Conservation (phyloP, 495 filamentous ascomycete species). For the Apiosordaria backusii region DNA sequence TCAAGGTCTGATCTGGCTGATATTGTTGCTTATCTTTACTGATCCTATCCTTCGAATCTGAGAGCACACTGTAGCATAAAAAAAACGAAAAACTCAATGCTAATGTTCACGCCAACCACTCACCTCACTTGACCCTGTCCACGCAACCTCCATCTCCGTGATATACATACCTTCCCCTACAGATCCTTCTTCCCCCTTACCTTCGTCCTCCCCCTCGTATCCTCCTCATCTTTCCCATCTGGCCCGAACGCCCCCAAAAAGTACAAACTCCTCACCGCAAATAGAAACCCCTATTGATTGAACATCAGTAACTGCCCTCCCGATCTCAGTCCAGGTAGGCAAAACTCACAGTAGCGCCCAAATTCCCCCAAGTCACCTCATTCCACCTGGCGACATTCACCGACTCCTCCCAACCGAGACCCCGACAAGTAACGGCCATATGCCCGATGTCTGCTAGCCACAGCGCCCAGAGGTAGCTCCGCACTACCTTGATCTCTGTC, state of each 20-base stretch:
- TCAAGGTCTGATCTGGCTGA: too few species aligned
- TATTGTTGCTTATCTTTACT: too few species aligned
- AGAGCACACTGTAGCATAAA: too few species aligned
- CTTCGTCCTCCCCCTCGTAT: neutral
- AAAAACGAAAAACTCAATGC: too few species aligned
- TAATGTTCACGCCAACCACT: too few species aligned
- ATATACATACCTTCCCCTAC: neutral
- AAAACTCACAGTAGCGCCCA: constrained; percentile 55
- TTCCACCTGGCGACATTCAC: constrained; percentile 61
- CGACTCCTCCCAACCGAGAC: constrained; percentile 53
- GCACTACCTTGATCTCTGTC: constrained; percentile 60
- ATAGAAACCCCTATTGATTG: neutral
- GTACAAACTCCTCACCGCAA: neutral
- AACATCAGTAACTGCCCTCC: neutral
- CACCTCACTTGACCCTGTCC: too few species aligned
- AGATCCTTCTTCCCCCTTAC: neutral
- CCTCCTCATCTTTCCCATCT: neutral
- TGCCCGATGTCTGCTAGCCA: constrained; percentile 68
- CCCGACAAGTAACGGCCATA: constrained; percentile 58
- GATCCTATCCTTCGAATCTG: too few species aligned
- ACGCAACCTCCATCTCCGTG: too few species aligned
- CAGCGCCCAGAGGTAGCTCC: constrained; percentile 63
- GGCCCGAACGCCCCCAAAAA: neutral
- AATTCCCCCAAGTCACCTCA: constrained; percentile 67
- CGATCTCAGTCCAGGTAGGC: neutral